Conservation (phyloP, 768 basidiomycete genomes). For the Cyclocybe cylindracea region DNA sequence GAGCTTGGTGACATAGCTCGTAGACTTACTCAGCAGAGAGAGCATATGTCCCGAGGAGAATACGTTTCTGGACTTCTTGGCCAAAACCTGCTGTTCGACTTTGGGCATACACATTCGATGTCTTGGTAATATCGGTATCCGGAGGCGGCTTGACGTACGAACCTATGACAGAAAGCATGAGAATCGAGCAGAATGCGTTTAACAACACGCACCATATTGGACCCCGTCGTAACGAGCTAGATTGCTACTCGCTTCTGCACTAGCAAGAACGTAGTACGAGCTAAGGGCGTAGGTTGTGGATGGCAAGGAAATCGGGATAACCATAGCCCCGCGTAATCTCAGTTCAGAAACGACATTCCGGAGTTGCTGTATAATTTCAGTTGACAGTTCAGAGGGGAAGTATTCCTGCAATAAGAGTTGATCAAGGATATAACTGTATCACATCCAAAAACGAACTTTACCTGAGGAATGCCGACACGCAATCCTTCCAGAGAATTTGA, state of each 20-base stretch:
- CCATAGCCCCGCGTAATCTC: slow-evolving; percentile 55
- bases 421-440: background rate
- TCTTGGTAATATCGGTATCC: slow-evolving; percentile 45
- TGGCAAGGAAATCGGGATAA: slow-evolving; percentile 77
- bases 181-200: background rate
- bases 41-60: slow-evolving; percentile 89
- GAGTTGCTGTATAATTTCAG: slow-evolving; percentile 43
- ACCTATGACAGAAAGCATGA: slow-evolving; percentile 36
- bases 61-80: slow-evolving; percentile 79
- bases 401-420: slow-evolving; percentile 54
- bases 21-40: slow-evolving; percentile 82
- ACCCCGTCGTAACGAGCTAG: slow-evolving; percentile 89
- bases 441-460: slow-evolving; percentile 23
- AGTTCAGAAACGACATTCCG: slow-evolving; percentile 44
- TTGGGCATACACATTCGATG: slow-evolving; percentile 60
- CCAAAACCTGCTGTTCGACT: slow-evolving; percentile 79
- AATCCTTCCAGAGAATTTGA: slow-evolving; percentile 45
- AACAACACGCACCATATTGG: slow-evolving; percentile 59
- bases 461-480: slow-evolving; percentile 76
- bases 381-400: slow-evolving; percentile 69
- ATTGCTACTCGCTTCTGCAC: slow-evolving; percentile 92
- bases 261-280: slow-evolving; percentile 95
- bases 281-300: slow-evolving; percentile 71
- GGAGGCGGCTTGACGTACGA: slow-evolving; percentile 45
- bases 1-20: background rate